Percentiles rank a stretch among this genome's conserved stretches.
Evolutionary conservation across 768 basidiomycete genomes (phyloP).

Genomic region (Termitomyces sp.): DNA sequence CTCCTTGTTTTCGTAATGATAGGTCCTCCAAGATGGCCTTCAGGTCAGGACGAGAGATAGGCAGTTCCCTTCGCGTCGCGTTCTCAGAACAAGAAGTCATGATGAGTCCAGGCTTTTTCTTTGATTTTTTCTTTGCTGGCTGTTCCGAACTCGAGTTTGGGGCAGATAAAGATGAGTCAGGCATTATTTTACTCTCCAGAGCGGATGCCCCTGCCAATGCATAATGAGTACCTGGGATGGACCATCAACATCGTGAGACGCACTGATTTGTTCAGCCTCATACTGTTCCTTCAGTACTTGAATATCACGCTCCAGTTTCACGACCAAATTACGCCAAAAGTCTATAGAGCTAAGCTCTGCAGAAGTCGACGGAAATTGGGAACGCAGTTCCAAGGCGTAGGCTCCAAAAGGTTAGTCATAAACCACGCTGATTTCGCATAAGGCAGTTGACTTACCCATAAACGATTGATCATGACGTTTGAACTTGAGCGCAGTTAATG

Average conservation of each 20-base stretch:
- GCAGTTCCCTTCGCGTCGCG: slow-evolving; percentile 6
- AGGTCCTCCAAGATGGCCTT: slow-evolving; percentile 16
- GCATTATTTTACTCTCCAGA: slow-evolving; percentile 17
- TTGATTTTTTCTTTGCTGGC: slow-evolving; percentile 14
- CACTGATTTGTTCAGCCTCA: slow-evolving; percentile 37
- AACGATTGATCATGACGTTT: slow-evolving; percentile 37
- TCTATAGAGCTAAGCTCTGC: slow-evolving; percentile 16
- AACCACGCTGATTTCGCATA: not conserved
- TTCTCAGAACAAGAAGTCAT: slow-evolving; percentile 4
- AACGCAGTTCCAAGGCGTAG: slow-evolving; percentile 36
- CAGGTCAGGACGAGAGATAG: slow-evolving; percentile 7
- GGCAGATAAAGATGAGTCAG: slow-evolving; percentile 4
- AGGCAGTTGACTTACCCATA: slow-evolving; percentile 25
- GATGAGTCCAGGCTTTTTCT: slow-evolving; percentile 11
- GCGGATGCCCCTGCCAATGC: slow-evolving; percentile 13
- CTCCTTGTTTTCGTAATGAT: not conserved
- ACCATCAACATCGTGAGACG: slow-evolving; percentile 10
- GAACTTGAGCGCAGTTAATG: slow-evolving; percentile 37
- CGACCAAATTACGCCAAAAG: slow-evolving; percentile 35
- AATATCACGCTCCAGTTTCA: slow-evolving; percentile 35
- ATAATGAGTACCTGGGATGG: slow-evolving; percentile 1
- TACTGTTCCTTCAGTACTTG: slow-evolving; percentile 30
- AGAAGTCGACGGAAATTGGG: slow-evolving; percentile 24
- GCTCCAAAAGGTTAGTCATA: slow-evolving; percentile 21
- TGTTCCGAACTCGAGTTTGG: slow-evolving; percentile 11